Evolutionary conservation across 805 yeast genomes (phyloP).

Genomic region (Barnettozyma populi): DNA sequence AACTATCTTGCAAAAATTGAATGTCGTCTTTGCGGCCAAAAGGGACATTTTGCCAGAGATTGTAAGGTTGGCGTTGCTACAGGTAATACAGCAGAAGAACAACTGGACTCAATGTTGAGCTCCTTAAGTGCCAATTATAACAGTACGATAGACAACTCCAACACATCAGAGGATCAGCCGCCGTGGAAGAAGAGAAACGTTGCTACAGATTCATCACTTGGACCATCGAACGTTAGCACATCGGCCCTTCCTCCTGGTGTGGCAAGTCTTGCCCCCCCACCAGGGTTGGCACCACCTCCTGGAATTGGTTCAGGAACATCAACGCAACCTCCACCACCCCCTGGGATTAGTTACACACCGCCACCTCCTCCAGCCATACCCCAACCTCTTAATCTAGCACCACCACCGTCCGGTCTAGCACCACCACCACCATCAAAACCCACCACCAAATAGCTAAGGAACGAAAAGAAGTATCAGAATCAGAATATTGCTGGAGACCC

Average conservation of each 20-base stretch:
- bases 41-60: slow-evolving; percentile 87
- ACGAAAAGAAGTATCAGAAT: background rate
- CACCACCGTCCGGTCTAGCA: slow-evolving; percentile 10
- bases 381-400: slow-evolving; percentile 1
- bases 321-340: slow-evolving; percentile 7
- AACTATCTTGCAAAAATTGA: slow-evolving; percentile 50
- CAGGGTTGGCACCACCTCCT: slow-evolving; percentile 16
- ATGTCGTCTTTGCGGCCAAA: slow-evolving; percentile 73
- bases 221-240: slow-evolving; percentile 1
- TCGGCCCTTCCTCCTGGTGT: slow-evolving; percentile 16
- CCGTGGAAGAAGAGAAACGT: slow-evolving; percentile 13
- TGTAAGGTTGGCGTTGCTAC: slow-evolving; percentile 37
- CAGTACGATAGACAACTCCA: background rate
- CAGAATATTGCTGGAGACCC: too few relatives aligned
- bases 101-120: slow-evolving; percentile 45
- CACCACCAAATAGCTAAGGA: background rate
- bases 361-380: background rate
- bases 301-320: slow-evolving; percentile 3
- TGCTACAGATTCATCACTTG: slow-evolving; percentile 5
- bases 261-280: slow-evolving; percentile 23
- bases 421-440: slow-evolving; percentile 5
- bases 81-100: slow-evolving; percentile 7
- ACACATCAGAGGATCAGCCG: slow-evolving; percentile 2
- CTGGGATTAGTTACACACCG: background rate
- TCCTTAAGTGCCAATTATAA: slow-evolving; percentile 35